Conservation (phyloP, 2,329 filamentous ascomycete genomes). For the Pseudogymnoascus sp. region DNA sequence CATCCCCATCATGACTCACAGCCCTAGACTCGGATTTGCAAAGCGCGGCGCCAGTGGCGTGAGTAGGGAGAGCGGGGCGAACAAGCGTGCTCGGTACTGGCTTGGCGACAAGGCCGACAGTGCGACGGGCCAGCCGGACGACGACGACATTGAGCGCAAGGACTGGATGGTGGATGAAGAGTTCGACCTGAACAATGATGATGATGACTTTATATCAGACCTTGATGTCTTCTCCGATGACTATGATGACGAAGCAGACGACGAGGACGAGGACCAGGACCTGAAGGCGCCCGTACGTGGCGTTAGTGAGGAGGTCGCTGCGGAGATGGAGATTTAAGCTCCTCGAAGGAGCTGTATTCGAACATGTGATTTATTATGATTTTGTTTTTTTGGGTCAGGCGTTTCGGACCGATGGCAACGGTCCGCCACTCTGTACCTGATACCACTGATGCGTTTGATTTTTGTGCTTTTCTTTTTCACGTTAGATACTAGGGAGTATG, state of each 20-base stretch:
- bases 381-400: conserved; percentile 1
- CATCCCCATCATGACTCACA: conserved; percentile 67
- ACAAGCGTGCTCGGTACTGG: conserved; percentile 84
- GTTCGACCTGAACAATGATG: conserved; percentile 37
- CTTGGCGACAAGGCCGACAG: conserved; percentile 56
- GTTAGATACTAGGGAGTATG: conserved; percentile 1
- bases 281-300: conserved; percentile 32
- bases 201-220: conserved; percentile 42
- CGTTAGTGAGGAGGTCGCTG: conserved; percentile 56
- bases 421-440: conserved; percentile 4
- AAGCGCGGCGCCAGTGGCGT: conserved; percentile 23
- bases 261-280: conserved; percentile 23
- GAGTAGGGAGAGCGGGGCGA: conserved; percentile 44
- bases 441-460: conserved; percentile 3
- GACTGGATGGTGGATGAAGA: conserved; percentile 37
- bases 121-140: conserved; percentile 36
- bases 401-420: conserved; percentile 9
- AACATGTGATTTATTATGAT: conserved; percentile 6
- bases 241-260: conserved; percentile 17
- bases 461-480: neutral
- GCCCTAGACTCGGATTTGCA: conserved; percentile 36
- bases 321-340: conserved; percentile 48
- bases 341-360: neutral
- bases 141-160: conserved; percentile 26
- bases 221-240: conserved; percentile 36